These are phyloP conservation scores for Paramecium tetraurelia DNA, from an alignment of 73 alveolate genomes.

Conservation along the genomic window DNA sequence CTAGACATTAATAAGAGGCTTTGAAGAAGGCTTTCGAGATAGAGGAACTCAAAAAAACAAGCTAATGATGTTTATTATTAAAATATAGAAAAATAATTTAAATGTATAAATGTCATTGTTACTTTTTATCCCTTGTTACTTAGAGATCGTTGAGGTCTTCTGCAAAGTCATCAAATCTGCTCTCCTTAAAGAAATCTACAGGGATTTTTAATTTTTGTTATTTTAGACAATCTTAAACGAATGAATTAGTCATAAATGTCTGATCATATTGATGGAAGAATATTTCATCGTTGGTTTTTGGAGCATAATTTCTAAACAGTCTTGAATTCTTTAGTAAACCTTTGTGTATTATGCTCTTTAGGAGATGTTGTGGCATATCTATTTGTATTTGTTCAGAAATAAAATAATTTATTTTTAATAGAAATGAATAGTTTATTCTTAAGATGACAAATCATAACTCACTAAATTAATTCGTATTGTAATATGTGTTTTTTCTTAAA, in stretches of 20 bases:
- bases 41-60: slow-evolving; percentile 78
- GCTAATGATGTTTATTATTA: slow-evolving; percentile 44
- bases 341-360: not conserved
- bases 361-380: not conserved
- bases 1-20: slow-evolving; percentile 69
- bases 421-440: not conserved
- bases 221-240: not conserved
- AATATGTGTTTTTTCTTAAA: slow-evolving; percentile 9
- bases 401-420: not conserved
- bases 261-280: not conserved
- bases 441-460: not conserved
- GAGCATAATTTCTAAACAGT: not conserved
- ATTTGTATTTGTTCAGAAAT: not conserved
- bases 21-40: slow-evolving; percentile 63
- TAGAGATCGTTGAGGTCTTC: not conserved
- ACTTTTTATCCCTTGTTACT: not conserved
- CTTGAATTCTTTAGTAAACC: not conserved
- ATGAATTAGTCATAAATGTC: not conserved
- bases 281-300: not conserved
- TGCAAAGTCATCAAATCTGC: slow-evolving; percentile 32
- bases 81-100: not conserved
- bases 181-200: not conserved
- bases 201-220: not conserved
- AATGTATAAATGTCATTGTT: not conserved
- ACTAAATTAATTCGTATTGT: not conserved